Conservation (phyloP, 345 rosid genomes). For the Euphorbia lathyris region DNA sequence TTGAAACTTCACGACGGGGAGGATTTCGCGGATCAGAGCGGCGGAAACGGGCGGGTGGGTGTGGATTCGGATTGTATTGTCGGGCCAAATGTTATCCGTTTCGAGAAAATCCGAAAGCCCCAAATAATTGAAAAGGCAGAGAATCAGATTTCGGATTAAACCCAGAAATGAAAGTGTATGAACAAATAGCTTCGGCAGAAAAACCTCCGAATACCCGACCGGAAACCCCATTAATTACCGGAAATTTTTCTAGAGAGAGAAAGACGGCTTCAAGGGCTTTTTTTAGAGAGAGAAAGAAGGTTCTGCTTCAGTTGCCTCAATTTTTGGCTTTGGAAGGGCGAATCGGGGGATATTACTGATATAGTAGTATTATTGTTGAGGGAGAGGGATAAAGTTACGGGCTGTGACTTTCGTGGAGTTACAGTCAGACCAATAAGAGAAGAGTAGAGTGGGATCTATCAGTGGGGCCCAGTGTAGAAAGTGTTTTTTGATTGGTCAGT, state of each 20-base stretch:
- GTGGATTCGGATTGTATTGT: slow-evolving; percentile 34
- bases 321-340: not conserved
- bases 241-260: not conserved
- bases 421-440: not conserved
- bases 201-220: slow-evolving; percentile 68
- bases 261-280: slow-evolving; percentile 32
- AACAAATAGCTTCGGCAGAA: slow-evolving; percentile 65
- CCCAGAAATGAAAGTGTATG: slow-evolving; percentile 63
- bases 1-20: slow-evolving; percentile 64
- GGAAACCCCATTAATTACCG: slow-evolving; percentile 68
- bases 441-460: not conserved
- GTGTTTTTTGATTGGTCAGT: slow-evolving; percentile 17
- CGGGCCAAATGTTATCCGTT: slow-evolving; percentile 57
- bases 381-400: slow-evolving; percentile 7
- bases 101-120: slow-evolving; percentile 84
- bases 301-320: slow-evolving; percentile 22
- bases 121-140: slow-evolving; percentile 45
- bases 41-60: slow-evolving; percentile 59
- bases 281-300: too few relatives aligned
- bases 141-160: slow-evolving; percentile 47
- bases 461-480: slow-evolving; percentile 5
- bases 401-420: slow-evolving; percentile 15
- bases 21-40: slow-evolving; percentile 68
- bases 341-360: not conserved
- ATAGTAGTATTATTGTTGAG: not conserved